A percentile compares a stretch with the other conserved stretches of the same genome.
Conservation (phyloP, 768 basidiomycete genomes). For the Rhodotorula paludigena region DNA sequence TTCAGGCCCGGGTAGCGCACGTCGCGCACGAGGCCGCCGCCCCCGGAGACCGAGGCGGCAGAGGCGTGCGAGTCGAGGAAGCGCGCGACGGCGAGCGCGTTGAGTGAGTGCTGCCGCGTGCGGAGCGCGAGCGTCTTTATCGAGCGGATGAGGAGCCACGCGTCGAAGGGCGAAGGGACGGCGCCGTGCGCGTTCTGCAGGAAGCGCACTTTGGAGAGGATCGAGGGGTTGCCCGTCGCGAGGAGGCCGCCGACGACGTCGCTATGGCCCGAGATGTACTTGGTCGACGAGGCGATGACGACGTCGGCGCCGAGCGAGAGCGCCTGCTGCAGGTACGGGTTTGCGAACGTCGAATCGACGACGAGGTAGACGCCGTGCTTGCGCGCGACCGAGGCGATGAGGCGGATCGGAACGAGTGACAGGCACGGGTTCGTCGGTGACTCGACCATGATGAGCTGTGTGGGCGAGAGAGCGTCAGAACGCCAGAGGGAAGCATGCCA, state of each 20-base stretch:
- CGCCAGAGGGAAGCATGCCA: background rate
- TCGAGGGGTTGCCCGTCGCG: conserved; percentile 57
- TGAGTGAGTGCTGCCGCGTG: conserved; percentile 77
- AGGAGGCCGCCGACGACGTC: conserved; percentile 87
- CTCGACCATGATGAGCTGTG: conserved; percentile 87
- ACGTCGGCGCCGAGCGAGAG: conserved; percentile 71
- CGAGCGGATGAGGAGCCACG: conserved; percentile 82
- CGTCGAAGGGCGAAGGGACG: conserved; percentile 77
- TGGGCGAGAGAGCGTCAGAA: background rate
- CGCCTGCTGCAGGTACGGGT: conserved; percentile 58
- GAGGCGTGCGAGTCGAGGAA: conserved; percentile 58
- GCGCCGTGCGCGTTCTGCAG: conserved; percentile 85
- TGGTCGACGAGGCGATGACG: conserved; percentile 58
- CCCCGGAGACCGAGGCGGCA: conserved; percentile 15
- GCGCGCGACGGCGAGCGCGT: conserved; percentile 69
- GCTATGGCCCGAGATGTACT: conserved; percentile 85
- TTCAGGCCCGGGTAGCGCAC: conserved; percentile 74
- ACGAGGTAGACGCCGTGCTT: conserved; percentile 66
- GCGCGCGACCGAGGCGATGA: conserved; percentile 63
- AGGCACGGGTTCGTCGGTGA: conserved; percentile 92
- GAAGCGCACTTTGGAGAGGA: conserved; percentile 65
- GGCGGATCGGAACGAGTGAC: conserved; percentile 71
- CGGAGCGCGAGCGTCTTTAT: conserved; percentile 85
- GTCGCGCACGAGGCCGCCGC: conserved; percentile 60
- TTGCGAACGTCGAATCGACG: conserved; percentile 60